A percentile compares a stretch with the other conserved stretches of the same genome.
Conservation (phyloP, 1,284 basidiomycete species). For the Schizophyllum commune region DNA sequence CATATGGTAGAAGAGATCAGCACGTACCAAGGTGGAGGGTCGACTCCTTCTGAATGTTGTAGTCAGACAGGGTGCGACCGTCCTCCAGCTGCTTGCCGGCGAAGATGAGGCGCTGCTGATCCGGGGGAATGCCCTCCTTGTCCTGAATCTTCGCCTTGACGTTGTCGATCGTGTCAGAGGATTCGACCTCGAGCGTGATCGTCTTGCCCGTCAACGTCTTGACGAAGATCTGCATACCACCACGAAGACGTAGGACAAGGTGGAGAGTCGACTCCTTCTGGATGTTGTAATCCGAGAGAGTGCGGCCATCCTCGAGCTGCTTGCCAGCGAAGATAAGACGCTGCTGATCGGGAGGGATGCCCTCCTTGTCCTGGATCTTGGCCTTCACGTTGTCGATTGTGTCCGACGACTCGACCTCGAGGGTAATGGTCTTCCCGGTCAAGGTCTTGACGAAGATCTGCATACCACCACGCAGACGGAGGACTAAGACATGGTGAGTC, state of each 20-base stretch:
- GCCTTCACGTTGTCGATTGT: constrained; percentile 85
- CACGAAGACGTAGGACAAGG: constrained; percentile 61
- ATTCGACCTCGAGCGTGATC: constrained; percentile 81
- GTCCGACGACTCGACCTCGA: constrained; percentile 86
- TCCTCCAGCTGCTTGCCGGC: constrained; percentile 63
- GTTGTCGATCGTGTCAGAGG: constrained; percentile 32
- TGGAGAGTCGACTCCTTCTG: constrained; percentile 72
- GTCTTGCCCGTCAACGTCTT: constrained; percentile 79
- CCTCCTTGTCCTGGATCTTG: constrained; percentile 72
- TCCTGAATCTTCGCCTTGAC: constrained; percentile 33
- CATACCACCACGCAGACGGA: constrained; percentile 43
- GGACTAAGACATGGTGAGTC: constrained; percentile 25
- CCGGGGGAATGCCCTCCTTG: constrained; percentile 45
- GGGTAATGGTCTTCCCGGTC: constrained; percentile 86
- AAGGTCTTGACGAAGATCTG: constrained; percentile 82
- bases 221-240: constrained; percentile 69
- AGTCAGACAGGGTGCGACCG: constrained; percentile 55
- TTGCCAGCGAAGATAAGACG: constrained; percentile 82
- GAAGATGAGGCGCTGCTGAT: constrained; percentile 62
- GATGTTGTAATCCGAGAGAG: constrained; percentile 74
- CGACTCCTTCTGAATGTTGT: constrained; percentile 68
- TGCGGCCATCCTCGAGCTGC: constrained; percentile 80
- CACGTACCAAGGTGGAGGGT: constrained; percentile 21
- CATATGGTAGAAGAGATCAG: neutral
- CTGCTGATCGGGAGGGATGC: constrained; percentile 64